Evolutionary conservation across 2,329 filamentous ascomycete species (phyloP), one percentile per base, ranked within the genome.

Genomic region (Grosmannia penicillata): DNA sequence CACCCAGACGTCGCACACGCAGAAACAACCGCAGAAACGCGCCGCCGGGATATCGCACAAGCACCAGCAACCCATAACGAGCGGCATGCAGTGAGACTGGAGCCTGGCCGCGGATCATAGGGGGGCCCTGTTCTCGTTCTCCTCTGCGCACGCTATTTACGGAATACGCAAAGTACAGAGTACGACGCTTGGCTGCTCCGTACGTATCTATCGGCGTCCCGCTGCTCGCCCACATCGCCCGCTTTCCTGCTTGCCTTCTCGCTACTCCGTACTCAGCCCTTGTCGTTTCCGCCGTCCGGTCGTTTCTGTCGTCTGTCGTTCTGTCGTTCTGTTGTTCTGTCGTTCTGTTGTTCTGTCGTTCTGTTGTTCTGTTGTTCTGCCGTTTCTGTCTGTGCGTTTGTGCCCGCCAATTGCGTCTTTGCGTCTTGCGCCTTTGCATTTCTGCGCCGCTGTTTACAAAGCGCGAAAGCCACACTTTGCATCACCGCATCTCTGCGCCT

Each of bases 21-120:
- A 33, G 18, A 33, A 11, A 33, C 17, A 18, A 9, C 8, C 29
- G 29, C 14, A 31, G 15, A 8, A n/a, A n/a, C n/a, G n/a, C n/a
- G n/a, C n/a, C n/a, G n/a, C n/a, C n/a, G n/a, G n/a, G 10, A 14
- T 15, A 21, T 4, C 31, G 18, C 7, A 8, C 31, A 33, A 19
- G 14, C 26, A 37, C 41, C 39, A 39, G 41, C 27, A 33, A 35
- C 38, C 28, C 29, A 43, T 43, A 41, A 38, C 41, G 37, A 36
- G 14, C 26, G 39, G 37, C 38, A 43, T 45, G 44, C 44, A 40
- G 39, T 44, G 42, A 44, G 36, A 45, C 42, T 36, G 41, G 39
- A 38, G 30, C 27, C 28, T 17, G 28, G 24, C n/a, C n/a, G 21
- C 33, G 24, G 39, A 22, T 42, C 34, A 37, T 40, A 24, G 32